phyloP scores from a whole-genome alignment of 2,329 filamentous ascomycete genomes.

The Ampelomyces quisqualis region DNA sequence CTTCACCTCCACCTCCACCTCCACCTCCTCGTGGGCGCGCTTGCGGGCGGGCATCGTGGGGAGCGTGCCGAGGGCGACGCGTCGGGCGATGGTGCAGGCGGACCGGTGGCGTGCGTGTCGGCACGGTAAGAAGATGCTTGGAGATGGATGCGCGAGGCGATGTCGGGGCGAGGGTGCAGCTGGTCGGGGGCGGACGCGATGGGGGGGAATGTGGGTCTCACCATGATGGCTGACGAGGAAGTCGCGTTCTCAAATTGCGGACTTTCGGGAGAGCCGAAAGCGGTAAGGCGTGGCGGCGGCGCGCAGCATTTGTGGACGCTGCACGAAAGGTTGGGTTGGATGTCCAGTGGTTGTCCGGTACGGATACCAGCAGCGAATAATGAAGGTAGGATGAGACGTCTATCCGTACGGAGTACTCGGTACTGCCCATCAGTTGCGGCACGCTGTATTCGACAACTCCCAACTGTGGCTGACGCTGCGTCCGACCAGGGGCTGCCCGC shows the following conservation, averaged over 20 bases:
- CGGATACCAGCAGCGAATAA: too few species aligned
- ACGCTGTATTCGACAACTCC: too few species aligned
- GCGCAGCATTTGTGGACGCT: too few species aligned
- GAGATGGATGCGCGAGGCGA: neutral
- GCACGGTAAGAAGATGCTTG: neutral
- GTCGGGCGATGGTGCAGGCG: conserved; percentile 17
- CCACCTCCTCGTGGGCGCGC: conserved; percentile 54
- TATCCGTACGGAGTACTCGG: too few species aligned
- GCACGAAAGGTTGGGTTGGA: too few species aligned
- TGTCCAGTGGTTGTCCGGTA: too few species aligned
- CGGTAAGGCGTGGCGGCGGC: conserved; percentile 1
- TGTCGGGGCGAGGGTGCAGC: neutral
- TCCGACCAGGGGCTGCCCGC: conserved; percentile 3
- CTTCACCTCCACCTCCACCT: conserved; percentile 56
- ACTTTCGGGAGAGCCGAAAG: conserved; percentile 2
- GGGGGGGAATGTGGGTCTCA: conserved; percentile 5
- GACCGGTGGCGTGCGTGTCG: neutral
- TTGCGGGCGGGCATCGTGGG: conserved; percentile 42
- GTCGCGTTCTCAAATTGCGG: conserved; percentile 7
- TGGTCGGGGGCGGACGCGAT: conserved; percentile 3
- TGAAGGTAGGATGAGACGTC: too few species aligned
- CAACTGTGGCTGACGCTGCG: conserved; percentile 6
- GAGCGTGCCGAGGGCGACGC: conserved; percentile 38
- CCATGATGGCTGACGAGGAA: conserved; percentile 5
- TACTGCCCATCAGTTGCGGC: too few species aligned